phyloP scores from a whole-genome alignment of 192 early-diverging fungal genomes.

The Coemansia sp. region DNA sequence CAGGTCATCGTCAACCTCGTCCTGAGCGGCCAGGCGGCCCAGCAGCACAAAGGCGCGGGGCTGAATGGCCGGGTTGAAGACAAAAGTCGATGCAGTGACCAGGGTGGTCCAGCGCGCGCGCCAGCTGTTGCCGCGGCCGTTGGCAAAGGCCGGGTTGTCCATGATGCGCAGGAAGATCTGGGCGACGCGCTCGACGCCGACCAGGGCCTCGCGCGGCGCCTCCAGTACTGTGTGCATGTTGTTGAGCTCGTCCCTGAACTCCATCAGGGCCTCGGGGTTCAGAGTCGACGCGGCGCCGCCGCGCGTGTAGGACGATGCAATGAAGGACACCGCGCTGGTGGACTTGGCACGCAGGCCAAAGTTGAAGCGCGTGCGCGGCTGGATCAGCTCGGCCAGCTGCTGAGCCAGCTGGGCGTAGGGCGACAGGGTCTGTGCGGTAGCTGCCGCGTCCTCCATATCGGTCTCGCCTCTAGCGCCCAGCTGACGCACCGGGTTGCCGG shows the following conservation, averaged over 20 bases:
- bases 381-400: constrained; percentile 46
- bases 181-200: constrained; percentile 55
- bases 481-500: constrained; percentile 48
- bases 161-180: constrained; percentile 55
- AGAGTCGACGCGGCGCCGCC: constrained; percentile 48
- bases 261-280: constrained; percentile 46
- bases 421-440: constrained; percentile 45
- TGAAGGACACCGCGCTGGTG: constrained; percentile 47
- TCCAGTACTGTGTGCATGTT: constrained; percentile 9
- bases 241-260: constrained; percentile 45
- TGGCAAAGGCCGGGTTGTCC: constrained; percentile 40
- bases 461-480: no score
- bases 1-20: constrained; percentile 88
- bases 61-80: constrained; percentile 89
- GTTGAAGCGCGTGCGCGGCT: constrained; percentile 37
- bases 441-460: neutral
- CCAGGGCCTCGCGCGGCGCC: constrained; percentile 39
- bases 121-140: constrained; percentile 72
- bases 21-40: constrained; percentile 73
- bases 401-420: constrained; percentile 57
- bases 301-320: constrained; percentile 48
- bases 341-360: constrained; percentile 49
- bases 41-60: constrained; percentile 89
- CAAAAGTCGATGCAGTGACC: constrained; percentile 87
- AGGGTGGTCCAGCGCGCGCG: constrained; percentile 90